Base-by-base conservation (phyloP, 2,329 filamentous ascomycete species). In the Fonsecaea nubica region DNA sequence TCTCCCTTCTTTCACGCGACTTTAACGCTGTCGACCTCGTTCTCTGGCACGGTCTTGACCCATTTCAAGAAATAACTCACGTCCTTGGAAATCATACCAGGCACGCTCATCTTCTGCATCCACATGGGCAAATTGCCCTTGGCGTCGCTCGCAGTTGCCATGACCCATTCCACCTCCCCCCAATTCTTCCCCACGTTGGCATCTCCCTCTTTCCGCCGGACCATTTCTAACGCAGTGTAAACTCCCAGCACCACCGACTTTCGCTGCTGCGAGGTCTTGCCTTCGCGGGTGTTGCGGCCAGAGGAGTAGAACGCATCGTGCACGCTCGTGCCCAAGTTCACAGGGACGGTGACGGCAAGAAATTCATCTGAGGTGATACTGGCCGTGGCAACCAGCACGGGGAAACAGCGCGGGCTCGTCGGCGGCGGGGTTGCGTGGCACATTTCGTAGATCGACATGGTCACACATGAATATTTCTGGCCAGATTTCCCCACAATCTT, bases 101-200 rank as follows among this genome's bases (percentile, higher is more conserved):
- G 86, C 57, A 91, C 81, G 3, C 85, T 86, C 75, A 86, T 73
- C 68, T 86, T 88, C 80, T 93, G 90, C 71, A 90, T 75, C 81
- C 83, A 88, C 75, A 84, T 80, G 0, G 91, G 91, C 63, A 93
- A 73, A 33, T 84, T 77, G 0, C 91, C 91, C 62, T 83, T 83
- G 0, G 91, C 91, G 75, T 93, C 86, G 66, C 88, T 90, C 10
- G 88, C 85, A 9, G 91, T 93, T 8, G 87, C 90, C 90, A 94
- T 93, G 65, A 89, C 81, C 91, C 91, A 95, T 76, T 90, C 88
- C 55, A 91, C 82, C 4, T 77, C 75, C 25, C 66, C 69, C 3
- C 72, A 75, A 87, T 89, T 33, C 92, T 92, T 9, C 81, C 80
- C 58, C 38, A 9, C 33, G 15, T 52, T 62, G 18, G 30, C 33